phyloP scores from a whole-genome alignment of 1,139 yeast species.

The Blastobotrys petasosporus region DNA sequence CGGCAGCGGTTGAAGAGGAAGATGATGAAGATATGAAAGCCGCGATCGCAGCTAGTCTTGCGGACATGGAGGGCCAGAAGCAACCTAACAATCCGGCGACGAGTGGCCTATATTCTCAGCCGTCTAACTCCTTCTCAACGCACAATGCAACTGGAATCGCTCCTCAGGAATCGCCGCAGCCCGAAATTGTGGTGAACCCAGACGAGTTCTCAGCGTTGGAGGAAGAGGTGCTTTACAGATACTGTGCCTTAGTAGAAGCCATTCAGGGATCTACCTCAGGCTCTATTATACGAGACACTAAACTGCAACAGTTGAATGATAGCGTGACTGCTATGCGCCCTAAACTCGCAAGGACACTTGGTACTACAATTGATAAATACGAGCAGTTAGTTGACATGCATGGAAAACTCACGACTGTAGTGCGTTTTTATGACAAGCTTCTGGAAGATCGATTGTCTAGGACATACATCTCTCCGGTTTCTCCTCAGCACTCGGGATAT shows the following conservation, averaged over 20 bases:
- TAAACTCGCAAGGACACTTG: constrained; percentile 60
- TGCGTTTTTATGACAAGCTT: constrained; percentile 70
- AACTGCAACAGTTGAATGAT: constrained; percentile 58
- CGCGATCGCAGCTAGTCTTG: constrained; percentile 89
- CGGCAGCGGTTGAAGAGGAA: constrained; percentile 41
- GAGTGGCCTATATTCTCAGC: constrained; percentile 1
- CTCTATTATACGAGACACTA: constrained; percentile 55
- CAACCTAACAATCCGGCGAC: constrained; percentile 1
- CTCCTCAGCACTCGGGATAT: constrained; percentile 8
- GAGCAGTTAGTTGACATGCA: constrained; percentile 72
- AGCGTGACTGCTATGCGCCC: constrained; percentile 66
- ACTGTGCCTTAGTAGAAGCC: constrained; percentile 58
- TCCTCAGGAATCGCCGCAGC: neutral
- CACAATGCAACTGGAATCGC: neutral
- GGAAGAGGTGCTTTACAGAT: constrained; percentile 62
- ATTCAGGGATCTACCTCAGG: constrained; percentile 47
- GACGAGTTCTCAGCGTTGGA: constrained; percentile 51
- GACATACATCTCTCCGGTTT: constrained; percentile 36
- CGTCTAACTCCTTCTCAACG: constrained; percentile 1
- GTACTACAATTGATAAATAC: constrained; percentile 58
- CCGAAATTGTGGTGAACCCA: constrained; percentile 10
- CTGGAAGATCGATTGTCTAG: constrained; percentile 59
- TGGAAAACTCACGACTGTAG: constrained; percentile 73
- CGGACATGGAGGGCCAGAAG: constrained; percentile 42
- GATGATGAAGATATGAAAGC: constrained; percentile 89